Base-by-base conservation (phyloP, 78 protist genomes). In the Emiliania huxleyi region DNA sequence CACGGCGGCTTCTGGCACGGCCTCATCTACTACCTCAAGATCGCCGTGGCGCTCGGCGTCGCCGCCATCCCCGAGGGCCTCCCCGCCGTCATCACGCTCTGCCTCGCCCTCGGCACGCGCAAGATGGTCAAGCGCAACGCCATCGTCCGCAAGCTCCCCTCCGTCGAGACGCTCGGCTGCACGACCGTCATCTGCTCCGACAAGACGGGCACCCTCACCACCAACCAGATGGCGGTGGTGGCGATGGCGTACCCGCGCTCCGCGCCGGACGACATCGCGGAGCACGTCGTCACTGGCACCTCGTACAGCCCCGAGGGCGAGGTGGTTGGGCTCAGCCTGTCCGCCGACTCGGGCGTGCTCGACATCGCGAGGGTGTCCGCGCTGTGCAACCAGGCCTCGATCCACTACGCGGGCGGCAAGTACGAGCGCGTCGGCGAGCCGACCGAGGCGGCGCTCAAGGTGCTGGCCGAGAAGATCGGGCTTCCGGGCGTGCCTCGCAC, bases 161-260 rank as follows among this genome's bases (percentile, higher is more conserved):
- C 98, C 35, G 99, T 99, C 81, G 99, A 97, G 92, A 98, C 99
- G 22, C 98, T 98, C 3, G 99, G 99, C 33, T 95, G 97, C 55
- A 91, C 95, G 77, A 77, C 97, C 43, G 96, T 98, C 81, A 97
- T 99, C 85, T 96, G 98, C 96, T 95, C 97, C 22, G 99, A 99
- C 93, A 99, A 99, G 96, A 99, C 99, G 3, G 99, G 99, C 62
- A 99, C 99, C 8, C 93, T 99, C 33, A 99, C 99, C 56, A 91
- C 93, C 45, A 97, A 97, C 95, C 77, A 94, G 94, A 98, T 99
- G 99, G 29, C 84, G 1, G 97, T 87, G 35, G 87, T 71, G 6
- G 71, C 75, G 87, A 0, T 71, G 43, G 93, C 85, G 35, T 37
- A 91, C 52, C 44, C 87, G 37, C 69, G 43, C 71, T 29, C 0